Evolutionary conservation across 208 protist genomes (phyloP).

Genomic region (Trichomonas gallinae): DNA sequence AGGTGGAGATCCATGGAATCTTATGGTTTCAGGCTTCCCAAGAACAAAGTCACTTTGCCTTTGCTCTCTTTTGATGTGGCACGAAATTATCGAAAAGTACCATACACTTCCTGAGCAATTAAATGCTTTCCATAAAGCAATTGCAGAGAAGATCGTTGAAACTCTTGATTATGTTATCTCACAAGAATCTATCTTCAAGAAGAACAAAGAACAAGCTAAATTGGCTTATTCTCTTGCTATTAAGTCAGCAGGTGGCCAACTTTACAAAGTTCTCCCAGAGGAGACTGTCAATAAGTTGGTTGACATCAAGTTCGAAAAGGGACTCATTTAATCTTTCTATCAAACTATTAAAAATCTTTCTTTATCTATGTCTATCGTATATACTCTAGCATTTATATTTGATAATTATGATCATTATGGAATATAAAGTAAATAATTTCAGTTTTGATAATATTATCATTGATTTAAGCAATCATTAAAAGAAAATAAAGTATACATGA

Average conservation of each 20-base stretch:
- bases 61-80: neutral
- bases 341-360: too few species aligned
- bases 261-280: neutral
- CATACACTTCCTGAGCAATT: neutral
- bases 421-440: too few species aligned
- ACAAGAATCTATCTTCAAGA: neutral
- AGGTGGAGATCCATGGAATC: neutral
- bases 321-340: slow-evolving; percentile 16
- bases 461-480: too few species aligned
- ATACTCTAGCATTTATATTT: too few species aligned
- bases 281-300: neutral
- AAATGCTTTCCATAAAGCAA: neutral
- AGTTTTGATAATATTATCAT: too few species aligned
- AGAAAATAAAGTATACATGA: too few species aligned
- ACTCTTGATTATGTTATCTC: neutral
- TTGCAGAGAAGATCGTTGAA: neutral
- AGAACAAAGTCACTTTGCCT: neutral
- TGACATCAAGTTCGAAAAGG: neutral
- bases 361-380: too few species aligned
- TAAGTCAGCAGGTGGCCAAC: neutral
- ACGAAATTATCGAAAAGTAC: neutral
- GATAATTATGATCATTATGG: too few species aligned
- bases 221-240: neutral
- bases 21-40: neutral
- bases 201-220: neutral